These are phyloP conservation scores for Acacia confusa DNA, from an alignment of 306 rosid species.

Conservation along the genomic window DNA sequence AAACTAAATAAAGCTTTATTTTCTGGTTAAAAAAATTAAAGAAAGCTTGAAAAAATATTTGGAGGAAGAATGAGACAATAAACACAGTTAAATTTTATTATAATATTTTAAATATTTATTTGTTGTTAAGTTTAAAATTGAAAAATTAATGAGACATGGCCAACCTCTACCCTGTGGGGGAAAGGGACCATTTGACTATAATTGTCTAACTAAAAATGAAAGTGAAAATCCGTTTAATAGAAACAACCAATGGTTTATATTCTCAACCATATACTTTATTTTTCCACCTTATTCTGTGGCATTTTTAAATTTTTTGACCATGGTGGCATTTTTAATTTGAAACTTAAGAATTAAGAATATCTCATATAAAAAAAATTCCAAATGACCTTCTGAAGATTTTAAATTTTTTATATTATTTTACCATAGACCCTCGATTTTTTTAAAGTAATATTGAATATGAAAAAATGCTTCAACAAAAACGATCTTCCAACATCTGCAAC, in stretches of 20 bases:
- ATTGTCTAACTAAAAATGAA: neutral
- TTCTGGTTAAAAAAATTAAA: neutral
- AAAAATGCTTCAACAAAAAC: no score
- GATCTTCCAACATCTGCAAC: neutral
- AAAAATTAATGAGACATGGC: neutral
- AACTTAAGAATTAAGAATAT: no score
- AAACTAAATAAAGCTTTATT: no score
- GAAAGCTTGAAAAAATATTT: neutral
- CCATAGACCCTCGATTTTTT: no score
- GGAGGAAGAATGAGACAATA: neutral
- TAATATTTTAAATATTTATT: neutral
- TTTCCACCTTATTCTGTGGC: neutral
- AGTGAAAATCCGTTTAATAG: neutral
- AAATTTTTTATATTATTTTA: no score
- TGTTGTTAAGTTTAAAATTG: neutral
- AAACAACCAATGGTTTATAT: no score
- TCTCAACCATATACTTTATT: no score
- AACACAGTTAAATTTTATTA: no score
- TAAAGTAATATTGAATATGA: neutral
- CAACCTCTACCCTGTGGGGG: neutral
- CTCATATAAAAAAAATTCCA: neutral
- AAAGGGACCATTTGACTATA: neutral
- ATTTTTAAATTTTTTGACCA: no score
- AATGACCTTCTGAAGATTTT: neutral
- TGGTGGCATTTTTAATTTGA: neutral